Conservation (phyloP, 2,329 filamentous ascomycete species). For the Xylariales sp. region DNA sequence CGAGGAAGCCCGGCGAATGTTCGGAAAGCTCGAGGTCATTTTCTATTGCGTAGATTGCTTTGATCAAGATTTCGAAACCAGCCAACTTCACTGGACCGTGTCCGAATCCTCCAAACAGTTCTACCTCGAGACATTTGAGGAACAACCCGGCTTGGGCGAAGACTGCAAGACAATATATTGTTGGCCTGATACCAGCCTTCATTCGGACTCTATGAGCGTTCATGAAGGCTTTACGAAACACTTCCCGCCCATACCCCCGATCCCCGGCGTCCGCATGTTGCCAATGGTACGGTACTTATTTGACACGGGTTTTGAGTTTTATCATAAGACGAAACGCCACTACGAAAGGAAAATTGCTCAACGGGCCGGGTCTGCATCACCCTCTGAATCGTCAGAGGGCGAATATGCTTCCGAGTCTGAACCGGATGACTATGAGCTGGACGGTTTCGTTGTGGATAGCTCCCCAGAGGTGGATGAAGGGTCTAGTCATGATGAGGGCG, state of each 20-base stretch:
- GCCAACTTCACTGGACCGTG: constrained; percentile 44
- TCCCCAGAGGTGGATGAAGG: constrained; percentile 27
- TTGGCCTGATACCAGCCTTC: constrained; percentile 46
- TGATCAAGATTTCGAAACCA: background rate
- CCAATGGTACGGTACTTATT: constrained; percentile 23
- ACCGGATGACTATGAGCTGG: constrained; percentile 44
- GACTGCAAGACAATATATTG: constrained; percentile 44
- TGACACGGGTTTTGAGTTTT: background rate
- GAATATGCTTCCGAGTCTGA: constrained; percentile 29
- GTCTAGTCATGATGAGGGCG: constrained; percentile 40
- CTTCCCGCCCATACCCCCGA: background rate
- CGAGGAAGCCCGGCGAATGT: background rate
- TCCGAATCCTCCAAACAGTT: constrained; percentile 41
- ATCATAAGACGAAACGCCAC: constrained; percentile 25
- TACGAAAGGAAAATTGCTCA: constrained; percentile 21
- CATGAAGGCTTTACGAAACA: constrained; percentile 1
- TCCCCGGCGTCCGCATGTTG: constrained; percentile 14
- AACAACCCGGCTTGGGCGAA: constrained; percentile 37
- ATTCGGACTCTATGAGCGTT: background rate
- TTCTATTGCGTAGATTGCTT: constrained; percentile 36
- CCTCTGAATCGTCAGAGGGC: constrained; percentile 16
- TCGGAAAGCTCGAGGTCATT: constrained; percentile 32
- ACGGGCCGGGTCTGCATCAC: constrained; percentile 5
- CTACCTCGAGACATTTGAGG: constrained; percentile 37
- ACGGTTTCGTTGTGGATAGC: constrained; percentile 38